phyloP scores from a whole-genome alignment of 2,329 filamentous ascomycete species.

The Emmonsiellopsis sp. region DNA sequence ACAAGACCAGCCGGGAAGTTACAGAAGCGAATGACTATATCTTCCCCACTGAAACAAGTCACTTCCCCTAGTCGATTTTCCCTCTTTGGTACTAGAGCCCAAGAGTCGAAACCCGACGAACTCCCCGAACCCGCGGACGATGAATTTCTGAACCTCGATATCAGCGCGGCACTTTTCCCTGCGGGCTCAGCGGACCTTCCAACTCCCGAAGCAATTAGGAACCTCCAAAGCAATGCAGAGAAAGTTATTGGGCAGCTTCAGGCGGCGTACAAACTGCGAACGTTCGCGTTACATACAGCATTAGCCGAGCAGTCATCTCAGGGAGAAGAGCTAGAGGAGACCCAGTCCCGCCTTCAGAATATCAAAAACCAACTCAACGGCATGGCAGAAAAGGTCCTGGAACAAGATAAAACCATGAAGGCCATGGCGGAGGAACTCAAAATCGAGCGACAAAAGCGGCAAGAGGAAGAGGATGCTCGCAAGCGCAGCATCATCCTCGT shows the following conservation, averaged over 20 bases:
- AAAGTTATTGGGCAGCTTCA: slow-evolving; percentile 46
- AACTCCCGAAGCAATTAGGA: slow-evolving; percentile 46
- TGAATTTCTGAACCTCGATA: slow-evolving; percentile 46
- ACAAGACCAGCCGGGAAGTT: slow-evolving; percentile 8
- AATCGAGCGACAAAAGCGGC: slow-evolving; percentile 31
- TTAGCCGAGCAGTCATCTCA: slow-evolving; percentile 47
- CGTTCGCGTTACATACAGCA: slow-evolving; percentile 40
- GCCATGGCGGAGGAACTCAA: slow-evolving; percentile 41
- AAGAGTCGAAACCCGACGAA: slow-evolving; percentile 17
- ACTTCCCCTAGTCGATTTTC: slow-evolving; percentile 30
- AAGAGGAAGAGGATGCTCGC: slow-evolving; percentile 31
- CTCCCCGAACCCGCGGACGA: slow-evolving; percentile 37
- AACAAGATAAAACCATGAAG: slow-evolving; percentile 49
- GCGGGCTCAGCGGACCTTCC: slow-evolving; percentile 39
- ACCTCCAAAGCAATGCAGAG: slow-evolving; percentile 48
- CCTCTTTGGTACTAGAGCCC: slow-evolving; percentile 32
- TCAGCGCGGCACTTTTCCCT: slow-evolving; percentile 45
- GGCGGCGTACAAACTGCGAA: slow-evolving; percentile 45
- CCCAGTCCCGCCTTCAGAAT: slow-evolving; percentile 46
- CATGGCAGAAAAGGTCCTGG: slow-evolving; percentile 45
- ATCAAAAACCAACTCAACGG: slow-evolving; percentile 53
- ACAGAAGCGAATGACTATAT: slow-evolving; percentile 20
- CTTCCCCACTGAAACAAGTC: slow-evolving; percentile 24
- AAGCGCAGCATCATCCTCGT: slow-evolving; percentile 24
- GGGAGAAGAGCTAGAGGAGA: slow-evolving; percentile 53